Evolutionary conservation across 2,329 filamentous ascomycete species (phyloP), one percentile per base, ranked within the genome.

Genomic region (Aspergillus phoenicis): DNA sequence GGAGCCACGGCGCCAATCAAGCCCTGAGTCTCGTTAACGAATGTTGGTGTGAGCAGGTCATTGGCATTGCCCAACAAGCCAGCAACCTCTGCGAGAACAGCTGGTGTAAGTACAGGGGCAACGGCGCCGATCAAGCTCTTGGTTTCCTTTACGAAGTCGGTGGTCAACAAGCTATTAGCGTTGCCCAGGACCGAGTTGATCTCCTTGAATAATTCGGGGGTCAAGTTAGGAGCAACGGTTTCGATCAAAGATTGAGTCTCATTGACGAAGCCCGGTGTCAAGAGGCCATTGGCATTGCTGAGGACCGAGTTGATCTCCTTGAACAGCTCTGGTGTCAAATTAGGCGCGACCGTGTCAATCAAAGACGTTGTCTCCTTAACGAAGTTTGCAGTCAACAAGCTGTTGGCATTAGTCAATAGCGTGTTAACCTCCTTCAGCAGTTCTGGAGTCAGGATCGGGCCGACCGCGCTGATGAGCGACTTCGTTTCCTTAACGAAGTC

Each of bases 351-450:
- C 8, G 62, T 58, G 10, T 63, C 60, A 45, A 72, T 67, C 15
- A 72, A 57, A 6, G 53, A 52, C 43, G 63, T 60, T 11, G 63
- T 68, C 62, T 74, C 62, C 52, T 76, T 64, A 57, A 75, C 62
- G 62, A 73, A 63, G 26, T 72, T 63, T 62, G 71, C 61, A 15
- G 71, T 66, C 70, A 76, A 64, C 57, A 75, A 57, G 63, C 68
- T 60, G 63, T 74, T 66, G 61, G 71, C 69, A 20, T 70, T 71
- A 7, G 39, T 56, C 36, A 71, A 38, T 26, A 71, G 39, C 13
- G 59, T 54, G 22, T 60, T 62, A 33, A 71, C 58, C 28, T 68
- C 60, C 49, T 60, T 60, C 47, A 70, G 33, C 30, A 69, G 52
- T 7, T 67, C 60, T 26, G 68, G 65, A 1, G 65, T 68, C 36